Base-by-base conservation (phyloP, 2,329 filamentous ascomycete species). In the Aspergillus puulaauensis region DNA sequence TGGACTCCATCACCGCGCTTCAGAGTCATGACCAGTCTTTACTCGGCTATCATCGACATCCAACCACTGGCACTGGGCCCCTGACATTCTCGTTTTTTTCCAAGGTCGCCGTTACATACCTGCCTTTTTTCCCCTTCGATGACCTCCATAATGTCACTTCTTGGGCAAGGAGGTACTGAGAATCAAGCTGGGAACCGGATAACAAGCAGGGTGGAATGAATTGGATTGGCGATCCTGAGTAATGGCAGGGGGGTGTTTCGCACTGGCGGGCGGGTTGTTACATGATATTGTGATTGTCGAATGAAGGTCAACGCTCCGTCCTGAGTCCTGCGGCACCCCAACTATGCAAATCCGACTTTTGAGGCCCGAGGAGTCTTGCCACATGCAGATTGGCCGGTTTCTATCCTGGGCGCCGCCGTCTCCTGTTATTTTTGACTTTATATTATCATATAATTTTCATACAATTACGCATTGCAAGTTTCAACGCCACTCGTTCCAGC, bases 341-440 rank as follows among this genome's bases (percentile, higher is more conserved):
- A 39, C 46, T 35, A 46, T 49, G 53, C 54, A 57, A 60, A 48
- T 45, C 58, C 60, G 51, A 37, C 41, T 31, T 48, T 57, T 44
- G 21, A 45, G 35, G 17, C 46, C 52, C 51, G 53, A 57, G 49
- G 43, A 57, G 45, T 44, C 35, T 64, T 58, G 60, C 62, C 62
- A 62, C 62, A 56, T 53, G 40, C 7, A 47, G 56, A 49, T 54
- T 61, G 52, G 60, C 54, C 39, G 47, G 44, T 54, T 52, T 37
- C 48, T 54, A 8, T 37, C 40, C 44, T 33, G 40, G 40, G 37
- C 40, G 40, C 52, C 40, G 40, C 52, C 48, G 43, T 43, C 51
- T 57, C 33, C 31, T 31, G 46, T 49, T 58, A 57, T 52, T 57
- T 54, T 54, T 50, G 45, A 27, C 47, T 21, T 48, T 37, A 27